A percentile compares a stretch with the other conserved stretches of the same genome.
Conservation (phyloP, 306 rosid species). For the Vigna unguiculata region DNA sequence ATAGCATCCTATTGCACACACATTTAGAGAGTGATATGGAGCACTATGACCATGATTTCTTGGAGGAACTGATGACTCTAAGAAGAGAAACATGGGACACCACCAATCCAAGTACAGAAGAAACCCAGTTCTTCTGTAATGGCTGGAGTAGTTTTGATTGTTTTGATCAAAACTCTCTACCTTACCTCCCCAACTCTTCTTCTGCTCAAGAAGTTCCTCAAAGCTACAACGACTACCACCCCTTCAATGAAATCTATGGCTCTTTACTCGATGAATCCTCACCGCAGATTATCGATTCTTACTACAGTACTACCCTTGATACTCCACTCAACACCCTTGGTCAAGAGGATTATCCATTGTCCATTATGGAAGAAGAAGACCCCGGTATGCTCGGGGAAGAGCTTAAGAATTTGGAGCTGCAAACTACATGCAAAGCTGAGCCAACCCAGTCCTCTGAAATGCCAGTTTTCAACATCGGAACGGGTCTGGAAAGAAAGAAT, state of each 20-base stretch:
- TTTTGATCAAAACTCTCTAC: constrained; percentile 64
- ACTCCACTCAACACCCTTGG: constrained; percentile 50
- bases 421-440: constrained; percentile 72
- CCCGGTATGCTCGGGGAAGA: constrained; percentile 61
- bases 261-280: constrained; percentile 57
- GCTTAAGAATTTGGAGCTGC: constrained; percentile 64
- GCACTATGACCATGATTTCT: constrained; percentile 65
- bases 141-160: constrained; percentile 53
- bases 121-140: constrained; percentile 61
- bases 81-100: constrained; percentile 75
- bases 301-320: constrained; percentile 46
- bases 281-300: constrained; percentile 61
- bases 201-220: constrained; percentile 54
- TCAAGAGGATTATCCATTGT: constrained; percentile 58
- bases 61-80: constrained; percentile 70
- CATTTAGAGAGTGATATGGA: constrained; percentile 55
- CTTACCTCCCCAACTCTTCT: constrained; percentile 55
- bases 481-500: constrained; percentile 57
- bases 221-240: constrained; percentile 37
- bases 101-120: constrained; percentile 58
- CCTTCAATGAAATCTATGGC: constrained; percentile 56
- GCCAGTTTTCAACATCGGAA: constrained; percentile 60
- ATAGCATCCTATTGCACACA: constrained; percentile 48
- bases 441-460: constrained; percentile 65
- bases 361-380: constrained; percentile 68